Conservation (phyloP, 192 early-diverging fungal genomes). For the Thamnidium elegans region DNA sequence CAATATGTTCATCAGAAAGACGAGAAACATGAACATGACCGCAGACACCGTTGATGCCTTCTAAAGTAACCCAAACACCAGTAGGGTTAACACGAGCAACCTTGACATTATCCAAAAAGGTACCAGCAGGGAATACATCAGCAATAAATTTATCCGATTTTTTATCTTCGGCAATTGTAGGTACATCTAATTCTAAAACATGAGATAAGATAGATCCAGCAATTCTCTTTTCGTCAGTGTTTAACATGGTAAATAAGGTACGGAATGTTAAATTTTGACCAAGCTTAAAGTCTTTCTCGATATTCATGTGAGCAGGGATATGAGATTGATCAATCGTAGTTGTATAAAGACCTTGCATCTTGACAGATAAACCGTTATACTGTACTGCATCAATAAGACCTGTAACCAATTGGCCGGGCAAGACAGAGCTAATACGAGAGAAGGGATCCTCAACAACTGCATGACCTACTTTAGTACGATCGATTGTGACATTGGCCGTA, state of each 20-base stretch:
- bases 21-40: constrained; percentile 70
- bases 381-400: constrained; percentile 62
- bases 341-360: constrained; percentile 84
- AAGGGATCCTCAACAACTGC: constrained; percentile 47
- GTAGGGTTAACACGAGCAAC: constrained; percentile 57
- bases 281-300: constrained; percentile 55
- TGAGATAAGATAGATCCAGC: constrained; percentile 57
- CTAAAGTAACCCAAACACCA: constrained; percentile 64
- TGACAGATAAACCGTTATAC: constrained; percentile 63
- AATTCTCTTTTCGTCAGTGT: constrained; percentile 59
- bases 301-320: constrained; percentile 43
- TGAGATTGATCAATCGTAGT: constrained; percentile 66
- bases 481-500: constrained; percentile 64
- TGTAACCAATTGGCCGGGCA: constrained; percentile 73
- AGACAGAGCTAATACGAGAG: constrained; percentile 72
- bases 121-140: constrained; percentile 64
- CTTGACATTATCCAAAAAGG: constrained; percentile 58
- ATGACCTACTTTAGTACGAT: constrained; percentile 56
- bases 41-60: constrained; percentile 36
- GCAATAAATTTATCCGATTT: constrained; percentile 32
- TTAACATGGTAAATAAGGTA: constrained; percentile 72
- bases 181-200: constrained; percentile 45
- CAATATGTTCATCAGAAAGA: constrained; percentile 63
- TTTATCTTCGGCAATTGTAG: constrained; percentile 10
- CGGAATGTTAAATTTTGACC: constrained; percentile 65